Evolutionary conservation across 257 asterid genomes (phyloP), one percentile per base, ranked within the genome.

Genomic region (Solanum virginianum): DNA sequence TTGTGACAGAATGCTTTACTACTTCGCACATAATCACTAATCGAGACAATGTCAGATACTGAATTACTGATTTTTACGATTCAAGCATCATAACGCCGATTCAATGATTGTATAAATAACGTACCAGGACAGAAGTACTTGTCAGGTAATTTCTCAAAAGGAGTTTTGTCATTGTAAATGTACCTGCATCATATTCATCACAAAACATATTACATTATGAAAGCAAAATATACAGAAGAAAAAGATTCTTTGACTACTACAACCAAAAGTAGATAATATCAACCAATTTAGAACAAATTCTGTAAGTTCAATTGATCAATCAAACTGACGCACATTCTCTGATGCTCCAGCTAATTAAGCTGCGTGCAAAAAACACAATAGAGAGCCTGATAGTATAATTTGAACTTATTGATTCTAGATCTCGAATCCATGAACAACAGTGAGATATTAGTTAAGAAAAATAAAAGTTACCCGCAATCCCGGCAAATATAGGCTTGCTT

Each of bases 401-500:
- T 45, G 18, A 72, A 72, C 24, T 72, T 4, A 45, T 4, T 2
- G 32, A 72, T 6, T 45, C 13, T n/a, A 74, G 11, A 74, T 74
- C 59, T 26, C 14, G 10, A 36, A 51, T 16, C 36, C 32, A 8
- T 6, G n/a, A 32, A 60, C 10, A 36, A 41, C 56, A 29, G 15
- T n/a, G 16, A 2, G 9, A 1, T 22, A 45, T n/a, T 16, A 9
- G 79, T 55, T 32, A 32, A 3, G 6, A 36, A 36, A 36, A 36
- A 36, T 4, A 5, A 36, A 82, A 51, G n/a, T 68, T 83, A 95
- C 99, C 98, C 98, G 90, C 98, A 96, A 89, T 96, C 98, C 22
- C 99, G 95, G 91, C 99, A 96, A 86, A 96, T 92, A 86, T 94
- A 96, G 84, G 98, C 91, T 86, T 96, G 98, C 71, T 94, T 96